Conservation (phyloP, 2,329 filamentous ascomycete genomes). For the Talaromyces islandicus region DNA sequence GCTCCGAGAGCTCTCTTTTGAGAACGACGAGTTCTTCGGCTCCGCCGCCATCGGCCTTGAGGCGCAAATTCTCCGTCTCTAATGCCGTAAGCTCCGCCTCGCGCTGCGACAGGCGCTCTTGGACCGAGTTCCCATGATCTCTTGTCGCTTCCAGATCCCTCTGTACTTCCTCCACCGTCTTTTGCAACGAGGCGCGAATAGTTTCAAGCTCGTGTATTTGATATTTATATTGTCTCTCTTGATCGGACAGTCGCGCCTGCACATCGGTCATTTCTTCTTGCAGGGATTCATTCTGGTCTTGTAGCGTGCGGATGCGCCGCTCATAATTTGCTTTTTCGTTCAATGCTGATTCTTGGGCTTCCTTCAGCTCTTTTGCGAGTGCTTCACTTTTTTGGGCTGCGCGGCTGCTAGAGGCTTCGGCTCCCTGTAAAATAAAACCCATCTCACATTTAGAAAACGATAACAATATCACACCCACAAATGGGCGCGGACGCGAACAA, state of each 20-base stretch:
- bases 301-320: conserved; percentile 47
- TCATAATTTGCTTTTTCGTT: conserved; percentile 54
- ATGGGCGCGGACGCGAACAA: neutral
- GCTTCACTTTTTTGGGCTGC: conserved; percentile 51
- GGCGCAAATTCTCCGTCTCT: conserved; percentile 73
- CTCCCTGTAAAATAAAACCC: conserved; percentile 28
- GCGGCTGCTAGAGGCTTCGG: conserved; percentile 48
- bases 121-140: conserved; percentile 53
- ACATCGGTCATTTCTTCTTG: conserved; percentile 81
- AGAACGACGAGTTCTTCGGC: conserved; percentile 79
- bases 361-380: conserved; percentile 49
- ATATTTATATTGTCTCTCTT: conserved; percentile 59
- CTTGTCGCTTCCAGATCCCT: conserved; percentile 51
- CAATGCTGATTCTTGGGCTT: conserved; percentile 47
- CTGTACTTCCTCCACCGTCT: conserved; percentile 46
- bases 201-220: conserved; percentile 56
- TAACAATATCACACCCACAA: neutral
- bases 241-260: conserved; percentile 65
- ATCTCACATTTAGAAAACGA: neutral
- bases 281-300: conserved; percentile 67
- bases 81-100: conserved; percentile 67
- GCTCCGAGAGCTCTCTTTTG: conserved; percentile 80
- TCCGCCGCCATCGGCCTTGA: conserved; percentile 84
- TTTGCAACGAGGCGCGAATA: conserved; percentile 53
- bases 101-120: conserved; percentile 61